Evolutionary conservation across 352 stramenopile genomes (phyloP).

Genomic region (Bremia lactucae): DNA sequence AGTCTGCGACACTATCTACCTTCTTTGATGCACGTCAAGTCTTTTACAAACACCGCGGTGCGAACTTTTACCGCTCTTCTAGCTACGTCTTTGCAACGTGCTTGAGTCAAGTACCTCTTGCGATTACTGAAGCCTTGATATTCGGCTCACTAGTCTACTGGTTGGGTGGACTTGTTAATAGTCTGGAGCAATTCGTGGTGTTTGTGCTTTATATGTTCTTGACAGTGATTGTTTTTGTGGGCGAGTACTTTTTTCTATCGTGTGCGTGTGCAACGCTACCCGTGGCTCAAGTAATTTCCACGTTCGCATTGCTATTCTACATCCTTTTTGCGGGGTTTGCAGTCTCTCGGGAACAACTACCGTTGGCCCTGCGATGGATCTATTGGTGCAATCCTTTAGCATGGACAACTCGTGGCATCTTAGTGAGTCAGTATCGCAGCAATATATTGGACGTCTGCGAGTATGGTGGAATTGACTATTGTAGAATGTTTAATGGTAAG

Average conservation of each 20-base stretch:
- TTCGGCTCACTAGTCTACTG: constrained; percentile 79
- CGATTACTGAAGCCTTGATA: constrained; percentile 45
- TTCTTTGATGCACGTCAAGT: constrained; percentile 47
- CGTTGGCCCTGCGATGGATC: constrained; percentile 28
- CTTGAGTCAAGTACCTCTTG: constrained; percentile 27
- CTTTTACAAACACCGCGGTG: constrained; percentile 77
- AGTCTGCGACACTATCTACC: constrained; percentile 51
- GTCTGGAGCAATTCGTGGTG: constrained; percentile 14
- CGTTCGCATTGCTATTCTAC: constrained; percentile 29
- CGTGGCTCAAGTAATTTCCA: constrained; percentile 31
- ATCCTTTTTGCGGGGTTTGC: constrained; percentile 44
- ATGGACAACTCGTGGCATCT: constrained; percentile 28
- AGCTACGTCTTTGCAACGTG: constrained; percentile 52
- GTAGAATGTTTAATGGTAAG: constrained; percentile 14
- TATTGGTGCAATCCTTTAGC: constrained; percentile 54
- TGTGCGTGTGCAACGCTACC: constrained; percentile 25
- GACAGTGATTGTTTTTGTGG: constrained; percentile 31
- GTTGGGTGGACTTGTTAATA: constrained; percentile 46
- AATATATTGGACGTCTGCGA: constrained; percentile 21
- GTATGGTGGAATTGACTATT: constrained; percentile 34
- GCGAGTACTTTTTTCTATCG: constrained; percentile 33
- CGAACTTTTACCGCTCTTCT: constrained; percentile 78
- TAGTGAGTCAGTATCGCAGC: constrained; percentile 37
- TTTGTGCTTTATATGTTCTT: constrained; percentile 42
- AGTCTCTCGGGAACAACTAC: constrained; percentile 29